phyloP scores from a whole-genome alignment of 225 moss, liverwort and hornwort species.

The Pseudoscleropodium purum region DNA sequence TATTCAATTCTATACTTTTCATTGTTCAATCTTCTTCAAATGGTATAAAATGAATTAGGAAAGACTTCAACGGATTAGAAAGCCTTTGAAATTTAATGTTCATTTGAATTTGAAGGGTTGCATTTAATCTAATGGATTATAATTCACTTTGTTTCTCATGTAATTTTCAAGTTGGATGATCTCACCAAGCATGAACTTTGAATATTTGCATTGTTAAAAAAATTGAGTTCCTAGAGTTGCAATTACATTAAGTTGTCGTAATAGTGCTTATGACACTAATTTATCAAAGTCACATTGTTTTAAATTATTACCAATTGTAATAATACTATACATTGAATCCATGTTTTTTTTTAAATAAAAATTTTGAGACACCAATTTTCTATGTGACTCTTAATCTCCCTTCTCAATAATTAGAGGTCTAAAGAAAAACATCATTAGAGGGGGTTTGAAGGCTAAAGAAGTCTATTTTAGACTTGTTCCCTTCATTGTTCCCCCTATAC shows the following conservation, averaged over 20 bases:
- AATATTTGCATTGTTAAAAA: background rate
- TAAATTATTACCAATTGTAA: background rate
- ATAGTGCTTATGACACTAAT: background rate
- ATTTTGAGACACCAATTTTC: background rate
- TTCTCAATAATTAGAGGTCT: background rate
- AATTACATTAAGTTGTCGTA: background rate
- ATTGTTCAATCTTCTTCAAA: background rate
- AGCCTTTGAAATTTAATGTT: background rate
- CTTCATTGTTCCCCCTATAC: no score
- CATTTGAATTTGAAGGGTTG: background rate
- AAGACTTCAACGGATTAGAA: background rate
- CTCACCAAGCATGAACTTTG: background rate
- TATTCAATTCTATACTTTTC: background rate
- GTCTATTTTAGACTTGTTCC: no score
- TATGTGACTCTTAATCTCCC: accelerated
- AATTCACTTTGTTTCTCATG: background rate
- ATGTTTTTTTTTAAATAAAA: background rate
- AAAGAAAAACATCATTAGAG: no score
- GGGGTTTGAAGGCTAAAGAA: no score
- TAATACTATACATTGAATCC: no score
- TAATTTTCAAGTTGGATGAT: background rate
- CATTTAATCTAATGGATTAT: background rate
- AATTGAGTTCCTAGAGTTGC: accelerated
- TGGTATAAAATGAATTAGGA: background rate
- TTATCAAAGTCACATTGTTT: background rate